Percentiles rank a stretch among this genome's conserved stretches.
Conservation (phyloP, 306 rosid species). For the Morella rubra region DNA sequence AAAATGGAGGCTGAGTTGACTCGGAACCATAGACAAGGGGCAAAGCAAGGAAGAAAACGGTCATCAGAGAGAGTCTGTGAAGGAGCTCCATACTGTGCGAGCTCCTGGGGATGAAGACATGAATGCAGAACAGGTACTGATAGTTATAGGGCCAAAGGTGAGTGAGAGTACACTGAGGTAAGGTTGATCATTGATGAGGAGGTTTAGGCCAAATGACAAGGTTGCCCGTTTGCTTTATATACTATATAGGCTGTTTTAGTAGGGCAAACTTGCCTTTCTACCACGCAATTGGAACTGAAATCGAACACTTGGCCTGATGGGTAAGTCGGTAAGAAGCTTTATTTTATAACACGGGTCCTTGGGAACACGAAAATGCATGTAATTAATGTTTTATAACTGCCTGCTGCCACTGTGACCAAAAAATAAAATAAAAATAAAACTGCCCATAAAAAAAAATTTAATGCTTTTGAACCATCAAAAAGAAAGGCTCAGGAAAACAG, state of each 20-base stretch:
- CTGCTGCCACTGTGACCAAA: no score
- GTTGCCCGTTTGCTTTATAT: not conserved
- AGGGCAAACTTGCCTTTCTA: not conserved
- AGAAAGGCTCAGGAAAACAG: no score
- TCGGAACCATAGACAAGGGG: conserved; percentile 1
- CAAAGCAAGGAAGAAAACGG: not conserved
- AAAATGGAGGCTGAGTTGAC: conserved; percentile 56
- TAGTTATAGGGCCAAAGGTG: not conserved
- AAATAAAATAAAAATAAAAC: no score
- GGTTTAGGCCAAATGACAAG: not conserved
- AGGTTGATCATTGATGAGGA: not conserved
- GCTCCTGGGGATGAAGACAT: not conserved
- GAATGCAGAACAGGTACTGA: not conserved
- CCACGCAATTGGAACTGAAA: no score
- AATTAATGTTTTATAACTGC: no score
- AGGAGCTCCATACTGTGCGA: conserved; percentile 24
- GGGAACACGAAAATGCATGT: no score
- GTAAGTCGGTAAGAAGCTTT: no score
- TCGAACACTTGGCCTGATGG: no score
- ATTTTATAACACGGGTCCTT: no score
- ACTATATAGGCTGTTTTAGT: not conserved
- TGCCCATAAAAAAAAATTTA: no score
- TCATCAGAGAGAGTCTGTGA: not conserved
- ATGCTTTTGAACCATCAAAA: no score
- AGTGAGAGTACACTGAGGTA: not conserved